Base-by-base conservation (phyloP, 2,329 filamentous ascomycete species). In the Alternaria angustiovoidea region DNA sequence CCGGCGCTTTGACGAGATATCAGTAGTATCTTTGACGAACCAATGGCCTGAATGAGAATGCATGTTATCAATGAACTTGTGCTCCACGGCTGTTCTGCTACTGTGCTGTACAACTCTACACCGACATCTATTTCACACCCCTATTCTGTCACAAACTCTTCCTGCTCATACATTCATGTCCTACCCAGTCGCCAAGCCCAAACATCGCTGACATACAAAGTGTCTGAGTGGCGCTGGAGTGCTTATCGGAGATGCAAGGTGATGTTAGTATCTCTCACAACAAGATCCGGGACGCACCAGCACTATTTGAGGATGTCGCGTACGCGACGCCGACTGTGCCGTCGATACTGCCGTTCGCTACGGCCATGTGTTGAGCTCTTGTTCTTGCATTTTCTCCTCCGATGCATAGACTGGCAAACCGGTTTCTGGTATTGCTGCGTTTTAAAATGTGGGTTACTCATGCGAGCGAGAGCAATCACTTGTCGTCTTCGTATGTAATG, bases 401-500 rank as follows among this genome's bases (percentile, higher is more conserved):
- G 5, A 49, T 20, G 34, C 51, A 18, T n/a, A 20, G 30, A 34
- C 20, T 16, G 30, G 41, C 41, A 11, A 46, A 18, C 4, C 6
- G 16, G 14, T 22, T 36, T n/a, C 8, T 20, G 34, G 22, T 18
- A 24, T n/a, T 24, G 55, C 42, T 26, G 32, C 39, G 20, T 11
- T 44, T 8, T 55, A 28, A 16, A 14, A 32, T 12, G 7, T 34
- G 26, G 30, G 49, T 36, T 24, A 22, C 14, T 49, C 30, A 22
- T 36, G 38, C 39, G 32, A 22, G 43, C 28, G 16, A 34, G 32
- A 26, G 14, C 18, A 30, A 54, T 67, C 61, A 67, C 51, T 63
- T 63, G 32, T 64, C 62, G n/a, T 66, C 67, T 34, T 63, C 57
- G 16, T 54, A 66, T 5, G 66, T 71, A 57, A 79, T 73, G 8